phyloP scores from a whole-genome alignment of 228 moss, liverwort and hornwort genomes.

The Sphagnum fallax region DNA sequence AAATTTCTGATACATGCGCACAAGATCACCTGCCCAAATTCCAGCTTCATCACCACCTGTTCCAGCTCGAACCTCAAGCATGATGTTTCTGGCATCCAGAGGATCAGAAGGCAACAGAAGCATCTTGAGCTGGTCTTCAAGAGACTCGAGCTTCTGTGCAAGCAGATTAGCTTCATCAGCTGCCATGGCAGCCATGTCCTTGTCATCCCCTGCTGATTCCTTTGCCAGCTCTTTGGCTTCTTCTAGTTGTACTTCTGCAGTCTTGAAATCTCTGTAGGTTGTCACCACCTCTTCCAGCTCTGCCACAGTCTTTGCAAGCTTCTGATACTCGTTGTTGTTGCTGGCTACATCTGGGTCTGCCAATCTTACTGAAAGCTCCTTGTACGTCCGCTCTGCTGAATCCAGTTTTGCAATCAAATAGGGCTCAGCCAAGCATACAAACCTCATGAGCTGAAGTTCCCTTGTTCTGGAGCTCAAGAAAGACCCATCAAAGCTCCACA shows the following conservation, averaged over 20 bases:
- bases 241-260: background rate
- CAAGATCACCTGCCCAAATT: conserved; percentile 99
- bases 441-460: no score
- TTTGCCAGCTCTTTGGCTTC: conserved; percentile 46
- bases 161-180: conserved; percentile 71
- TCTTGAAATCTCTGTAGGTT: background rate
- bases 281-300: conserved; percentile 62
- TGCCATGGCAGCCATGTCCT: conserved; percentile 91
- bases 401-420: conserved; percentile 94
- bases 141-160: conserved; percentile 39
- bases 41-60: conserved; percentile 99
- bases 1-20: conserved; percentile 96
- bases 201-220: conserved; percentile 70
- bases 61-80: conserved; percentile 99
- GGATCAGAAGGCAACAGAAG: conserved; percentile 86
- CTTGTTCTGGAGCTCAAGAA: no score
- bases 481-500: no score
- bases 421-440: conserved; percentile 30
- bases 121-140: conserved; percentile 81
- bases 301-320: conserved; percentile 73
- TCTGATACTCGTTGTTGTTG: conserved; percentile 81
- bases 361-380: conserved; percentile 89
- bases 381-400: conserved; percentile 92
- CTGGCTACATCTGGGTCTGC: conserved; percentile 93
- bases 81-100: conserved; percentile 87